A percentile compares a stretch with the other conserved stretches of the same genome.
These are phyloP conservation scores for Candolleomyces efflorescens DNA, from an alignment of 768 basidiomycete species.

Conservation along the genomic window DNA sequence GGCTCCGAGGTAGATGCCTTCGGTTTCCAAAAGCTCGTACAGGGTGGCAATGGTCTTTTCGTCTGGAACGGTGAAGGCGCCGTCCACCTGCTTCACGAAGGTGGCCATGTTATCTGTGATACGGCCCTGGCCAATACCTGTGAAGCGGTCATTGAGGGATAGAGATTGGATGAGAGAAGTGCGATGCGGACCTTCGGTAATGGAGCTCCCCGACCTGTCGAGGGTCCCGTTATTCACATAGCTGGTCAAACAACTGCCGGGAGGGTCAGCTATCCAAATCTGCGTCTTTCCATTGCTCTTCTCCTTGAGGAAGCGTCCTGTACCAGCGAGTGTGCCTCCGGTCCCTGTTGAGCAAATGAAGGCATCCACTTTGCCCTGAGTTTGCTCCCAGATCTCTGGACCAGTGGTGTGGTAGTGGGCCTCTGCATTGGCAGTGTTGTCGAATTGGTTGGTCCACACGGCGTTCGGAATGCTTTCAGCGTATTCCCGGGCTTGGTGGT, in stretches of 20 bases:
- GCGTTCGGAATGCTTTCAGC: conserved; percentile 73
- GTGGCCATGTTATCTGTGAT: conserved; percentile 88
- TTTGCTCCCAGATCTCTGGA: conserved; percentile 96
- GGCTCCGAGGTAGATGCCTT: conserved; percentile 93
- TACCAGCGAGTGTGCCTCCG: conserved; percentile 92
- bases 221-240: conserved; percentile 77
- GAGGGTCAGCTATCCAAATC: conserved; percentile 95
- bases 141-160: background rate
- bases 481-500: conserved; percentile 92
- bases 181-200: conserved; percentile 72
- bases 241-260: conserved; percentile 87
- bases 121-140: conserved; percentile 96
- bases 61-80: conserved; percentile 85
- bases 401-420: conserved; percentile 90
- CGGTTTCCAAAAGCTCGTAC: conserved; percentile 86
- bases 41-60: conserved; percentile 90
- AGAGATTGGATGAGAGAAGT: too few species aligned
- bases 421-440: conserved; percentile 88
- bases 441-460: conserved; percentile 98
- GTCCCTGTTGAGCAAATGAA: conserved; percentile 96
- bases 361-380: conserved; percentile 71
- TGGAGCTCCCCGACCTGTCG: conserved; percentile 81
- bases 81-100: conserved; percentile 72
- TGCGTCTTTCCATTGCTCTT: conserved; percentile 74
- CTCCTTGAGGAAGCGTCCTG: conserved; percentile 81